These are phyloP conservation scores for Gleditsia sinensis DNA, from an alignment of 306 rosid species.

Conservation along the genomic window DNA sequence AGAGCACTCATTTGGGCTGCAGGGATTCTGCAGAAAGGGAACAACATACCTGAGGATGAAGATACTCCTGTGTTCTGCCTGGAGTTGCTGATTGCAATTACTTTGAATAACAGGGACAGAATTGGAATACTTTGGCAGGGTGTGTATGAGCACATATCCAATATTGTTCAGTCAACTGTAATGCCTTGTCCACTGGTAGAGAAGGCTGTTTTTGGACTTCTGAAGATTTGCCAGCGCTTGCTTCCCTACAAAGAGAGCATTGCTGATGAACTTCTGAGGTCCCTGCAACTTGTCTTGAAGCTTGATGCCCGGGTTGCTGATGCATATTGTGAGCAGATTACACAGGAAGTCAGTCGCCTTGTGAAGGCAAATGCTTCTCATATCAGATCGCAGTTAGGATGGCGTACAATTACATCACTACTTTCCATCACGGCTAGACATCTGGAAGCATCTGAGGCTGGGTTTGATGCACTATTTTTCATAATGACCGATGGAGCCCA, in stretches of 20 bases:
- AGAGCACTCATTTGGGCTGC: slow-evolving; percentile 93
- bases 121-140: slow-evolving; percentile 95
- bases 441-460: slow-evolving; percentile 93
- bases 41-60: slow-evolving; percentile 91
- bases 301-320: slow-evolving; percentile 99
- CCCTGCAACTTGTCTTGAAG: slow-evolving; percentile 89
- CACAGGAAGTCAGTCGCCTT: slow-evolving; percentile 96
- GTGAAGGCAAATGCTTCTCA: slow-evolving; percentile 96
- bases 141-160: slow-evolving; percentile 92
- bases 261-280: slow-evolving; percentile 95
- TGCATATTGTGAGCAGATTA: slow-evolving; percentile 96
- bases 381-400: slow-evolving; percentile 87
- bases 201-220: slow-evolving; percentile 96
- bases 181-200: slow-evolving; percentile 96
- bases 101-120: slow-evolving; percentile 93
- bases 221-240: slow-evolving; percentile 92
- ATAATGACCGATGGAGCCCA: slow-evolving; percentile 88
- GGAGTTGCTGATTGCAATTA: slow-evolving; percentile 92
- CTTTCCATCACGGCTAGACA: slow-evolving; percentile 87
- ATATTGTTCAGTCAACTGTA: slow-evolving; percentile 92
- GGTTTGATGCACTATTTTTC: slow-evolving; percentile 83
- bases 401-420: slow-evolving; percentile 91
- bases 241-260: slow-evolving; percentile 97
- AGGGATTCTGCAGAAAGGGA: slow-evolving; percentile 88
- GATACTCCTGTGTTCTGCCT: slow-evolving; percentile 97